Conservation (phyloP, 768 basidiomycete genomes). For the Leccinum longicurvipes region DNA sequence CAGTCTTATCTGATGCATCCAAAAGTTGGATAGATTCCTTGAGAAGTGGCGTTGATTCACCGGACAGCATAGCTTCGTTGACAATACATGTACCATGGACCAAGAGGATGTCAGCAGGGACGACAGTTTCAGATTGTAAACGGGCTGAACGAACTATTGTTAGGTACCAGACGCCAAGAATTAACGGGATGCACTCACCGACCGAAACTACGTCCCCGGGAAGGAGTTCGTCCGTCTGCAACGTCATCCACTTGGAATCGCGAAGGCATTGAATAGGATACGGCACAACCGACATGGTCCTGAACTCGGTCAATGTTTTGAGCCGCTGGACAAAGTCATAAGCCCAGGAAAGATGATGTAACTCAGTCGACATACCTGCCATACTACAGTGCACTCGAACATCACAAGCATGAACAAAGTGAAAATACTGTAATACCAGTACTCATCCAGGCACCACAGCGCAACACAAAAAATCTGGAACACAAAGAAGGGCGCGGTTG, state of each 20-base stretch:
- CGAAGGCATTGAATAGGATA: slow-evolving; percentile 84
- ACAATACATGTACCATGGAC: slow-evolving; percentile 92
- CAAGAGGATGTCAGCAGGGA: slow-evolving; percentile 93
- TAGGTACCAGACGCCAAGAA: neutral
- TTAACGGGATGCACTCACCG: slow-evolving; percentile 43
- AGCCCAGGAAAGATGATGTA: neutral
- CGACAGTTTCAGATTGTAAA: slow-evolving; percentile 74
- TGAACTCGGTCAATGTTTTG: slow-evolving; percentile 88
- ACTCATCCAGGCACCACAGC: slow-evolving; percentile 96
- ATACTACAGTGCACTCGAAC: slow-evolving; percentile 98
- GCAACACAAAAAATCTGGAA: slow-evolving; percentile 99
- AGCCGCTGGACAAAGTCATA: slow-evolving; percentile 59
- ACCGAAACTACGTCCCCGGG: slow-evolving; percentile 90
- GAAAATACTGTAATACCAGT: slow-evolving; percentile 98
- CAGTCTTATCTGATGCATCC: slow-evolving; percentile 68
- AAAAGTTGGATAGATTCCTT: slow-evolving; percentile 93
- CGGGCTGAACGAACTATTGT: slow-evolving; percentile 42
- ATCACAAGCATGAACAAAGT: slow-evolving; percentile 98
- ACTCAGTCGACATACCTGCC: slow-evolving; percentile 65
- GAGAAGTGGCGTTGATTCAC: slow-evolving; percentile 94
- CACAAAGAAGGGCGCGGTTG: slow-evolving; percentile 98
- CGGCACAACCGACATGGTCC: slow-evolving; percentile 93
- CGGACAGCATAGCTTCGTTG: slow-evolving; percentile 98
- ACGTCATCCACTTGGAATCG: slow-evolving; percentile 71
- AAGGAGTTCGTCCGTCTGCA: slow-evolving; percentile 83